Conservation (phyloP, 306 rosid species). For the Cicer arietinum region DNA sequence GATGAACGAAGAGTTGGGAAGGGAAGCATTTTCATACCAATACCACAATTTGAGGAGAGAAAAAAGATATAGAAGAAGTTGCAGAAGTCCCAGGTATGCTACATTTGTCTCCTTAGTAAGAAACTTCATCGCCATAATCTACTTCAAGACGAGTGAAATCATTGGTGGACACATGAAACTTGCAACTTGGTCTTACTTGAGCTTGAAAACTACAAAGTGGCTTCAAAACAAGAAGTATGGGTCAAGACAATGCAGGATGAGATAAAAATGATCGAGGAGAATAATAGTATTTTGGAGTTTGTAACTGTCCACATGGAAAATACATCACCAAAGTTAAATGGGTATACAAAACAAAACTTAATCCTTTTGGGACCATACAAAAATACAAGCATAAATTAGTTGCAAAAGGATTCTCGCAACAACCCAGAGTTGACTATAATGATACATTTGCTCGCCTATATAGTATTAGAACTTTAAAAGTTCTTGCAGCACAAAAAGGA, state of each 20-base stretch:
- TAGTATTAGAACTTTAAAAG: neutral
- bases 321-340: neutral
- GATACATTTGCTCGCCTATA: neutral
- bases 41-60: neutral
- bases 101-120: neutral
- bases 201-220: neutral
- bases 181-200: no score
- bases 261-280: no score
- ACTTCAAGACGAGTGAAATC: no score
- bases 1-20: neutral
- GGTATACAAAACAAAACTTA: neutral
- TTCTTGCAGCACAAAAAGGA: neutral
- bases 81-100: neutral
- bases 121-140: no score
- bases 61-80: neutral
- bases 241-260: neutral
- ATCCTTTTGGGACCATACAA: neutral
- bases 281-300: no score
- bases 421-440: neutral
- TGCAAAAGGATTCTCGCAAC: neutral
- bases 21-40: neutral
- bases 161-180: neutral
- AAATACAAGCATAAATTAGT: neutral
- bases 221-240: neutral
- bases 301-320: neutral